Evolutionary conservation across 768 basidiomycete species (phyloP), one percentile per base, ranked within the genome.

Genomic region (Amanita pallidorosea): DNA sequence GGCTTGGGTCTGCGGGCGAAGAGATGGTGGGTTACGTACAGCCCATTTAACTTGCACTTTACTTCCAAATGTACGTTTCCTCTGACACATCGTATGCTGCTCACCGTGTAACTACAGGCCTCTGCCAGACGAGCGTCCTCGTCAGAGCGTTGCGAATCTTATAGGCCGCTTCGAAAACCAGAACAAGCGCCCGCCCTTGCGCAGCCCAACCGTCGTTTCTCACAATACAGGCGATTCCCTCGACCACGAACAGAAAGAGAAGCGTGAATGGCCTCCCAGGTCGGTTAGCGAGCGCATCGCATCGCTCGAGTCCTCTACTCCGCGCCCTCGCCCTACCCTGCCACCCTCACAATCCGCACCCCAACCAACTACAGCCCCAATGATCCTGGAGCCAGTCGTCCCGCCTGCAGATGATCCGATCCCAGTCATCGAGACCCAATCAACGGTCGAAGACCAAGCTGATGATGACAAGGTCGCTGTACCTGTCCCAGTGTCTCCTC

Each of bases 101-200:
- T 53, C 17, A 46, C 36, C 49, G 45, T 50, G 37, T 8, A n/a
- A n/a, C 48, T 36, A 25, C 61, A 90, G 88, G 88, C 84, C 85
- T 50, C 68, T 89, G 55, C 88, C 89, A 66, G 88, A 91, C 73
- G 89, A 92, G 69, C 79, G 85, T 61, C 88, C 88, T 45, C 84
- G 89, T 53, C 79, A 79, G 63, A 88, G 84, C 59, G 89, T 92
- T 44, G 89, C 89, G 56, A 92, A 90, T 63, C 83, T 92, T 68
- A 92, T 92, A 60, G 89, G 89, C 47, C 78, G 85, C 53, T 92
- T 92, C 57, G 89, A 92, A 65, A 85, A 79, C 58, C 83, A 87
- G 67, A 81, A 74, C 51, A 90, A 87, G 63, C 78, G 80, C 45
- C 75, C 78, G 54, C 66, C 74, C 27, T 71, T 78, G 13, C 76